Conservation (phyloP, 116 monocot species). For the Dioscorea cayenensis region DNA sequence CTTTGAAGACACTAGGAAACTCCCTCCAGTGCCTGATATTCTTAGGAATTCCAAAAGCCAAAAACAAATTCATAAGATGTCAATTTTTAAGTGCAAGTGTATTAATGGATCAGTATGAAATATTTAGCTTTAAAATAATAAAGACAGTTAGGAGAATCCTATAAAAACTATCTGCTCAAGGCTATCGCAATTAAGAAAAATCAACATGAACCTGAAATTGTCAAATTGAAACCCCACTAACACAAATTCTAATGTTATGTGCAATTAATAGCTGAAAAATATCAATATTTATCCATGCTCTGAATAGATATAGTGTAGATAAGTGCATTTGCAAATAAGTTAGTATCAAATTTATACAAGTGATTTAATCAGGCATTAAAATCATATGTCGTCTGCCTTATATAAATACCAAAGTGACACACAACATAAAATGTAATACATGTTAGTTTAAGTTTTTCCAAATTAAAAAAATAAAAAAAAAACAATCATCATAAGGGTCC, state of each 20-base stretch:
- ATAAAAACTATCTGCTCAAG: not conserved
- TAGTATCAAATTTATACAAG: no score
- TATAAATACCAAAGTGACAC: not conserved
- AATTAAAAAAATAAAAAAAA: not conserved
- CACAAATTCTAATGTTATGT: not conserved
- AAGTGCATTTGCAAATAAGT: no score
- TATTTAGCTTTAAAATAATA: not conserved
- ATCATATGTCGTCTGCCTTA: not conserved
- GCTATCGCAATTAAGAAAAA: not conserved
- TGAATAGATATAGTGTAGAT: no score
- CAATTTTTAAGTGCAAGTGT: no score
- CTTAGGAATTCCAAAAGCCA: no score
- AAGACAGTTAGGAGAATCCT: not conserved
- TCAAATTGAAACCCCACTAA: not conserved
- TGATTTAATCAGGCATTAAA: not conserved
- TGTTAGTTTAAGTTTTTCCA: not conserved
- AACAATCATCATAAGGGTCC: constrained; percentile 10
- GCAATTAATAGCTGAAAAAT: not conserved
- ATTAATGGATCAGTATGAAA: no score
- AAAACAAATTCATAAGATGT: no score
- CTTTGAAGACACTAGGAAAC: no score
- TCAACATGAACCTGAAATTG: not conserved
- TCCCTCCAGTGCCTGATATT: no score
- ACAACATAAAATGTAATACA: no score
- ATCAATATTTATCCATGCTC: not conserved